Evolutionary conservation across 1,284 basidiomycete species (phyloP).

Genomic region (Fomitopsis betulina): DNA sequence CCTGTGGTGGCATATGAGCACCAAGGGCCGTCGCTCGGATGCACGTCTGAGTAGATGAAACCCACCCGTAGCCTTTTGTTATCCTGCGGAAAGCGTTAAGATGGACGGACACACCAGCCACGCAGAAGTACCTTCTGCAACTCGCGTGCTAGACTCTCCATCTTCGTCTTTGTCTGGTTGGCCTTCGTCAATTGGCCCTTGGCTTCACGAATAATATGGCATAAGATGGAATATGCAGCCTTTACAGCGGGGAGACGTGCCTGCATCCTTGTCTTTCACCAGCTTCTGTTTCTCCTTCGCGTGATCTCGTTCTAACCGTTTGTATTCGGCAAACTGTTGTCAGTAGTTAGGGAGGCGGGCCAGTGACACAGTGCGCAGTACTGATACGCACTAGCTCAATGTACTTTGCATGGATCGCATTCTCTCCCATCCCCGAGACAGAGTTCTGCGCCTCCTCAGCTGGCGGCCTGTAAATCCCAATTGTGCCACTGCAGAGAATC

Average conservation of each 20-base stretch:
- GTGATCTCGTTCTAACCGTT: slow-evolving; percentile 77
- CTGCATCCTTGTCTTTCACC: slow-evolving; percentile 81
- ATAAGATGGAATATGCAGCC: neutral
- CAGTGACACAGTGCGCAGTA: neutral
- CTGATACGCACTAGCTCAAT: slow-evolving; percentile 65
- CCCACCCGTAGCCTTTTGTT: slow-evolving; percentile 79
- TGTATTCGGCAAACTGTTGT: slow-evolving; percentile 74
- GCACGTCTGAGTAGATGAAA: slow-evolving; percentile 5
- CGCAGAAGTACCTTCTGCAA: slow-evolving; percentile 64
- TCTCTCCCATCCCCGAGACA: slow-evolving; percentile 74
- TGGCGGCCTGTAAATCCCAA: slow-evolving; percentile 24
- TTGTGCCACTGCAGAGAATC: slow-evolving; percentile 6
- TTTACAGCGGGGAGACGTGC: slow-evolving; percentile 36
- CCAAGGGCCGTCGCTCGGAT: slow-evolving; percentile 4
- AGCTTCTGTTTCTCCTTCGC: slow-evolving; percentile 86
- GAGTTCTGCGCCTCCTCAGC: slow-evolving; percentile 81
- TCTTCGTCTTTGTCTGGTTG: slow-evolving; percentile 82
- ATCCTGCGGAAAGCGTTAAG: slow-evolving; percentile 45
- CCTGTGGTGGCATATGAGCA: slow-evolving; percentile 37
- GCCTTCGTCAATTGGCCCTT: slow-evolving; percentile 80
- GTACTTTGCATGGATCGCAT: slow-evolving; percentile 76
- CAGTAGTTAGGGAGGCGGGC: neutral
- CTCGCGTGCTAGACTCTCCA: slow-evolving; percentile 81
- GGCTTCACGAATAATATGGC: slow-evolving; percentile 37
- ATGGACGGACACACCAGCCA: slow-evolving; percentile 8